Evolutionary conservation across 2,329 filamentous ascomycete genomes (phyloP).

Genomic region (Ilyonectria mors-panacis): DNA sequence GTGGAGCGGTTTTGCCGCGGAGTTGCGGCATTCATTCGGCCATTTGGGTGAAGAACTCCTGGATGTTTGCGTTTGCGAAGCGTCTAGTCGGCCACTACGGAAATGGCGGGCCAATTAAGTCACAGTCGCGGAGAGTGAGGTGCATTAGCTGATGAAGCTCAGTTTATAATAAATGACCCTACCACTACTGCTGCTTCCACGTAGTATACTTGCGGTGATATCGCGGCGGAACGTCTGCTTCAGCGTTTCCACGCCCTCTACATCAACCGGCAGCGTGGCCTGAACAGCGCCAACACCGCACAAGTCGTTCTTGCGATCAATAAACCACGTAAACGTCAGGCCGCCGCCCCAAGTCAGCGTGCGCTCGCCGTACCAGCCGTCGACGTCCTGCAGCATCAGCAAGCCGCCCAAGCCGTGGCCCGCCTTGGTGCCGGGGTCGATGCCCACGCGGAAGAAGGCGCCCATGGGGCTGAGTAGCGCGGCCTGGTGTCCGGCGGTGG

Average conservation of each 20-base stretch:
- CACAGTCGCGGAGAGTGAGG: no score
- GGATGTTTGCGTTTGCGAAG: no score
- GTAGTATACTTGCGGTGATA: slow-evolving; percentile 53
- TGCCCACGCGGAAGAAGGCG: slow-evolving; percentile 54
- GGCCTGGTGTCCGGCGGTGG: slow-evolving; percentile 44
- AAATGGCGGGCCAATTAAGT: no score
- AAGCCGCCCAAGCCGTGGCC: slow-evolving; percentile 60
- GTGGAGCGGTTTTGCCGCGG: background rate
- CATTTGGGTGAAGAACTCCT: no score
- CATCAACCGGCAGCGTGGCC: slow-evolving; percentile 53
- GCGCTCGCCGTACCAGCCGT: slow-evolving; percentile 59
- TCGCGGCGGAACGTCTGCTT: slow-evolving; percentile 61
- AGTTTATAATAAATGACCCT: background rate
- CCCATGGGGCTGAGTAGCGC: slow-evolving; percentile 52
- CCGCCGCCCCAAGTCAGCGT: slow-evolving; percentile 65
- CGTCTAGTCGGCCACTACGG: no score
- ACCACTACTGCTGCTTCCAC: slow-evolving; percentile 25
- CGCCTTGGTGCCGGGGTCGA: slow-evolving; percentile 49
- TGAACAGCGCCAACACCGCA: slow-evolving; percentile 60
- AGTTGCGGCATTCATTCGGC: background rate
- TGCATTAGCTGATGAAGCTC: no score
- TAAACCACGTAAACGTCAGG: slow-evolving; percentile 62
- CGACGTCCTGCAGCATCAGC: slow-evolving; percentile 56
- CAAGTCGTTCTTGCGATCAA: slow-evolving; percentile 63
- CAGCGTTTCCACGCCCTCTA: slow-evolving; percentile 43